These are phyloP conservation scores for Fusarium redolens DNA, from an alignment of 2,329 filamentous ascomycete genomes.

Conservation along the genomic window DNA sequence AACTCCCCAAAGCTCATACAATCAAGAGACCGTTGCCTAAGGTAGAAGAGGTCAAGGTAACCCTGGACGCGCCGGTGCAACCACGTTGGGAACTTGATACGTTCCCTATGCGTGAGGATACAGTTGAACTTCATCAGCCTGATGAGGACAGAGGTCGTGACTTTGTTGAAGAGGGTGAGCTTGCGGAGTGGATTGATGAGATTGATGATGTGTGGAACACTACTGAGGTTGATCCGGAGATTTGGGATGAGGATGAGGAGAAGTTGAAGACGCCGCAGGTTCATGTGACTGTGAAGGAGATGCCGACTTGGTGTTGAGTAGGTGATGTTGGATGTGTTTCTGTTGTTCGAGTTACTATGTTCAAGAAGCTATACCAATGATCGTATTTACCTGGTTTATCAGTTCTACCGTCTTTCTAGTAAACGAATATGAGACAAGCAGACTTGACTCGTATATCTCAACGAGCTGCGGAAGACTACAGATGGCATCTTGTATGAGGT, in stretches of 20 bases:
- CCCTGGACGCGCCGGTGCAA: conserved; percentile 3
- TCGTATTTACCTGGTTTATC: neutral
- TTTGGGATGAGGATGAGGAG: conserved; percentile 10
- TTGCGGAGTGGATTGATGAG: conserved; percentile 22
- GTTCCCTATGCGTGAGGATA: neutral
- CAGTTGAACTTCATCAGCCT: conserved; percentile 10
- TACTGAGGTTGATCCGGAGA: conserved; percentile 10
- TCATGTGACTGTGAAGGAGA: conserved; percentile 11
- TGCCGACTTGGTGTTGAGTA: neutral
- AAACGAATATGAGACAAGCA: too few relatives aligned
- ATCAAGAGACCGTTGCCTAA: neutral
- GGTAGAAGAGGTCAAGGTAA: neutral
- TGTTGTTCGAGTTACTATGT: neutral
- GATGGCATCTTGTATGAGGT: neutral
- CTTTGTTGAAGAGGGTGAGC: conserved; percentile 2
- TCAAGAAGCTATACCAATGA: neutral
- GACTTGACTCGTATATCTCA: too few relatives aligned
- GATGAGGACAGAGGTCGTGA: neutral
- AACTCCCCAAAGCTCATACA: conserved; percentile 17
- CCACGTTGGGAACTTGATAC: conserved; percentile 15
- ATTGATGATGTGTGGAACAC: conserved; percentile 23
- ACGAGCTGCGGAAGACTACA: neutral
- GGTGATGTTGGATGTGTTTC: neutral
- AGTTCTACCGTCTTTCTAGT: neutral
- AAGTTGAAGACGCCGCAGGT: neutral